phyloP scores from a whole-genome alignment of 2,329 filamentous ascomycete species.

The Claviceps lovelessii region DNA sequence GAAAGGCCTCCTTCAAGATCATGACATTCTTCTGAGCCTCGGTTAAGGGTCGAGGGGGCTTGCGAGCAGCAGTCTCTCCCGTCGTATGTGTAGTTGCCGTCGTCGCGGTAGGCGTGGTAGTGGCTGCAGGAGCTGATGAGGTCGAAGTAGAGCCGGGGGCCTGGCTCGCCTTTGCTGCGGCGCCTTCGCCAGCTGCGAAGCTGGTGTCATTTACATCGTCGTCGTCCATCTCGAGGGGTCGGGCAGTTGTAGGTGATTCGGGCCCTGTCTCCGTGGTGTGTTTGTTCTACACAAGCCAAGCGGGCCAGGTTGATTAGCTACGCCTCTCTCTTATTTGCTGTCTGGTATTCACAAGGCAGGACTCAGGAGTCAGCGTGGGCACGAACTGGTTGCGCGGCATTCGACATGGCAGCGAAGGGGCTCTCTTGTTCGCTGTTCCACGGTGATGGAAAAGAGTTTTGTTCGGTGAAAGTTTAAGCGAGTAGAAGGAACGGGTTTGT shows the following conservation, averaged over 20 bases:
- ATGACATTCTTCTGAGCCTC: constrained; percentile 73
- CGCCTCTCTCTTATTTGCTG: constrained; percentile 3
- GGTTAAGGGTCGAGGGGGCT: constrained; percentile 71
- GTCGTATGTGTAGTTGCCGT: neutral
- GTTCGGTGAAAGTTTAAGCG: neutral
- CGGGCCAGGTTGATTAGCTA: constrained; percentile 10
- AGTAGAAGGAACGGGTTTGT: neutral
- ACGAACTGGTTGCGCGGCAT: constrained; percentile 30
- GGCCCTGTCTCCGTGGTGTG: constrained; percentile 28
- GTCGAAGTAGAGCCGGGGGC: neutral
- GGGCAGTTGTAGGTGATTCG: constrained; percentile 52
- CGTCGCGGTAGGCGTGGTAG: constrained; percentile 17
- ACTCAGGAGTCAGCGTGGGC: constrained; percentile 7
- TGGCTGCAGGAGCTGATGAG: constrained; percentile 10
- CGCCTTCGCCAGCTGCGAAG: constrained; percentile 29
- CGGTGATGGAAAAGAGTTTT: neutral
- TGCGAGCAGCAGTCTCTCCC: constrained; percentile 45
- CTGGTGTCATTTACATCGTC: constrained; percentile 52
- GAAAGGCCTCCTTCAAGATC: constrained; percentile 89
- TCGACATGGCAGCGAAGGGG: constrained; percentile 23
- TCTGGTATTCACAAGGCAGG: neutral
- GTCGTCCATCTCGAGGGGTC: constrained; percentile 54
- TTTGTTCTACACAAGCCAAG: constrained; percentile 26
- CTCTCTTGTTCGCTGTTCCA: neutral
- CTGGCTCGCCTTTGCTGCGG: constrained; percentile 9